Evolutionary conservation across 352 stramenopile species (phyloP), one percentile per base, ranked within the genome.

Genomic region (Globisporangium camurandrum): DNA sequence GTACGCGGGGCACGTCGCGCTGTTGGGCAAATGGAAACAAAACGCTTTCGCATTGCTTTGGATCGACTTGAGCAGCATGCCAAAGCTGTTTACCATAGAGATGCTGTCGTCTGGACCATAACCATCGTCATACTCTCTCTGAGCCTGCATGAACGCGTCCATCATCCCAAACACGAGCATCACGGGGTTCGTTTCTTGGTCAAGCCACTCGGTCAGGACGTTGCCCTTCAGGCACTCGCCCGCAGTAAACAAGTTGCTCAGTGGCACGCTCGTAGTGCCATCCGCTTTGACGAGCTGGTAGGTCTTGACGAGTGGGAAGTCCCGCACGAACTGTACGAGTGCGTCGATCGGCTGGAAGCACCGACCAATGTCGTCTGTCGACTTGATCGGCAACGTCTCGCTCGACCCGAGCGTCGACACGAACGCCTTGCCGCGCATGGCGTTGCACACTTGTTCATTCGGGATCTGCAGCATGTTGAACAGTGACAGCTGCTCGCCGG

Each of bases 401-500:
- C 47, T 49, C 12, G 9, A 26, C 4, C 54, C 50, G 3, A 58
- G 56, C 1, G 74, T 75, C 30, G 56, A 73, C 28, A 50, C 68
- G 61, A 84, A 82, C 1, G 44, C 10, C 19, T 66, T 58, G 20
- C 62, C 71, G 0, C 37, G 58, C 37, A 79, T 66, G 4, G 67
- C 62, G n/a, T 60, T 56, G 59, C 71, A 86, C 36, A 69, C 74
- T 43, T 72, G 61, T 27, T 68, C 53, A 26, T 71, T 80, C 2
- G 74, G 64, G 34, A 86, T 66, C 37, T 80, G 62, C 3, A 56
- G 22, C 5, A 71, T 38, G 11, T 53, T 36, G 2, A 61, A 12
- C 49, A 67, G 40, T 20, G 64, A 44, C 1, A 49, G 31, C 11
- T 58, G 36, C 5, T 59, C 23, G 1, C 10, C n/a, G 3, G 31